phyloP scores from a whole-genome alignment of 1,284 basidiomycete species.

The Trichosporon ovoides region DNA sequence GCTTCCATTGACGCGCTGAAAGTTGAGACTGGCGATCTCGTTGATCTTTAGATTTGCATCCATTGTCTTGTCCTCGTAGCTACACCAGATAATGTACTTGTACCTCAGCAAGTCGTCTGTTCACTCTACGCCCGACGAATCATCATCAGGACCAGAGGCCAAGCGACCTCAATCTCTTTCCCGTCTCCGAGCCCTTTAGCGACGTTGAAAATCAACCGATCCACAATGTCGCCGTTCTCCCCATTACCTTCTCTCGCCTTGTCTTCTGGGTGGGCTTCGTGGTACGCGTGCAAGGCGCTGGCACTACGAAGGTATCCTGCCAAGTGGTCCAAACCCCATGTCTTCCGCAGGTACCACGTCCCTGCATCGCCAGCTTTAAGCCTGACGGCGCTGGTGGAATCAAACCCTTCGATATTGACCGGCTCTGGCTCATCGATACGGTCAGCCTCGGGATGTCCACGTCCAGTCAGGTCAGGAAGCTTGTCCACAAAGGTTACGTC shows the following conservation, averaged over 20 bases:
- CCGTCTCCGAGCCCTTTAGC: constrained; percentile 38
- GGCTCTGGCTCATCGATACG: constrained; percentile 10
- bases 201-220: constrained; percentile 58
- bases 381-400: constrained; percentile 25
- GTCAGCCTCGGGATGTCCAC: constrained; percentile 10
- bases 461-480: constrained; percentile 49
- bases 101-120: not conserved
- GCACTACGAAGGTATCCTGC: constrained; percentile 66
- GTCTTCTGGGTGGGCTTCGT: constrained; percentile 62
- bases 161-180: constrained; percentile 57
- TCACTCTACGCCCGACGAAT: constrained; percentile 14
- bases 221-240: constrained; percentile 58
- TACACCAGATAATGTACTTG: not conserved
- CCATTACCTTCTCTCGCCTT: constrained; percentile 26
- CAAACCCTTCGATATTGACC: constrained; percentile 33
- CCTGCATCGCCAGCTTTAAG: constrained; percentile 27
- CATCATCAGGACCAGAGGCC: constrained; percentile 66
- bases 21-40: not conserved
- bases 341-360: constrained; percentile 59
- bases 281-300: constrained; percentile 66
- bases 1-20: not conserved
- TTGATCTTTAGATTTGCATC: not conserved
- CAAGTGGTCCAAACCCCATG: constrained; percentile 61
- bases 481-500: not conserved
- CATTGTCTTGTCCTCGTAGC: not conserved